phyloP scores from a whole-genome alignment of 2,329 filamentous ascomycete species.

The Botrytis elliptica region DNA sequence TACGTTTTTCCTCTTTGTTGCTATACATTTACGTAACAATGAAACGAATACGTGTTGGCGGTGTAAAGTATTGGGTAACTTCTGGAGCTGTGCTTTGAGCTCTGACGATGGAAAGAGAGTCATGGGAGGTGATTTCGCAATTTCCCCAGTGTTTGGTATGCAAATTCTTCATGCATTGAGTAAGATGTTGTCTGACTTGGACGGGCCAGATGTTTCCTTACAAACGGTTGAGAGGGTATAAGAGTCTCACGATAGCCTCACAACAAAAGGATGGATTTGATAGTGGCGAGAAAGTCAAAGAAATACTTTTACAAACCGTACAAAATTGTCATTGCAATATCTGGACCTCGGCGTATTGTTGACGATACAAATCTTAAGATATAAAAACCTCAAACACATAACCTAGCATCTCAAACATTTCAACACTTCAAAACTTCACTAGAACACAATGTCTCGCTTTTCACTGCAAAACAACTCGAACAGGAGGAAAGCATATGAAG shows the following conservation, averaged over 20 bases:
- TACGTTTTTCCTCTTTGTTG: background rate
- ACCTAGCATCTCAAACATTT: background rate
- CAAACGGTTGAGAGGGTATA: background rate
- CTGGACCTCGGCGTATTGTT: background rate
- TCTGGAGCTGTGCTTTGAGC: slow-evolving; percentile 13
- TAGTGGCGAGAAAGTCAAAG: background rate
- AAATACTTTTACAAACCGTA: background rate
- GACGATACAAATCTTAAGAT: background rate
- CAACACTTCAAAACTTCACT: background rate
- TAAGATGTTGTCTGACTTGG: background rate
- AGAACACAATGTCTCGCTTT: slow-evolving; percentile 1
- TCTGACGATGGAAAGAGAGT: slow-evolving; percentile 17
- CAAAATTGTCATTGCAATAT: background rate
- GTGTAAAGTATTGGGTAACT: slow-evolving; percentile 17
- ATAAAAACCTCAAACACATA: background rate
- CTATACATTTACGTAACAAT: slow-evolving; percentile 20
- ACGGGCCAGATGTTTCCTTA: background rate
- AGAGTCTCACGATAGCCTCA: slow-evolving; percentile 13
- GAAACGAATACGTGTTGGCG: slow-evolving; percentile 18
- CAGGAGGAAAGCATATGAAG: background rate
- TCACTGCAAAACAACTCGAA: background rate
- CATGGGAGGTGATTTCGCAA: slow-evolving; percentile 17
- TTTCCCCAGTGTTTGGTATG: slow-evolving; percentile 16
- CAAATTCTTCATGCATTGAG: slow-evolving; percentile 11
- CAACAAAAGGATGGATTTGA: background rate